Evolutionary conservation across 805 yeast species (phyloP), one percentile per base, ranked within the genome.

Genomic region (Candida yuanshanica): DNA sequence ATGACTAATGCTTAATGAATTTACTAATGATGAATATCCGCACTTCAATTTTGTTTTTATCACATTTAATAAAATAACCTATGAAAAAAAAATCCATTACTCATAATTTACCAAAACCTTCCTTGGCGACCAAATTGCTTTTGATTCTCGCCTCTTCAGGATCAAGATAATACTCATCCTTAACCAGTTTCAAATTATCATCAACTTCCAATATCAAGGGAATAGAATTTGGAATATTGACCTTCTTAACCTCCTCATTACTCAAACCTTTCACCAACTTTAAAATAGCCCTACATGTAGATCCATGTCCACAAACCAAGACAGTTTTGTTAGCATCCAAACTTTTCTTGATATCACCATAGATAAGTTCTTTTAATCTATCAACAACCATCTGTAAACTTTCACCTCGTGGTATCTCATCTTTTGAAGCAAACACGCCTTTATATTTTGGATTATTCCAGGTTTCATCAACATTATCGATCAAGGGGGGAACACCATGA

Each of bases 201-300:
- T 78, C 79, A 52, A 83, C 64, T 52, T 79, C 81, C 50, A 83
- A 66, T 37, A 79, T 81, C 62, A 85, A 69, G 35, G 95, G 95
- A 38, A 84, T 83, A 42, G 89, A 93, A 56, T 88, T 85, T 22
- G 95, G 93, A 41, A 85, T 82, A 65, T 85, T 84, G 48, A 85
- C 72, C 37, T 77, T 74, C 42, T 84, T 82, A 50, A 85, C 84
- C 33, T 77, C 83, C 4, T 72, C 76, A 54, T 82, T 88, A 37
- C 79, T 70, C 32, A 85, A 75, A 14, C 68, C 66, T 63, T 81
- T 83, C 49, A 85, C 59, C 51, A 80, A 71, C 62, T 84, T 85
- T 51, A 83, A 71, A 43, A 85, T 65, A 8, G 89, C 85, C 58
- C 95, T 72, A 45, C 83, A 83, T 5, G 90, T 77, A 59, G 86